These are phyloP conservation scores for Zelonia costaricensis DNA, from an alignment of 208 protist genomes.

Conservation along the genomic window DNA sequence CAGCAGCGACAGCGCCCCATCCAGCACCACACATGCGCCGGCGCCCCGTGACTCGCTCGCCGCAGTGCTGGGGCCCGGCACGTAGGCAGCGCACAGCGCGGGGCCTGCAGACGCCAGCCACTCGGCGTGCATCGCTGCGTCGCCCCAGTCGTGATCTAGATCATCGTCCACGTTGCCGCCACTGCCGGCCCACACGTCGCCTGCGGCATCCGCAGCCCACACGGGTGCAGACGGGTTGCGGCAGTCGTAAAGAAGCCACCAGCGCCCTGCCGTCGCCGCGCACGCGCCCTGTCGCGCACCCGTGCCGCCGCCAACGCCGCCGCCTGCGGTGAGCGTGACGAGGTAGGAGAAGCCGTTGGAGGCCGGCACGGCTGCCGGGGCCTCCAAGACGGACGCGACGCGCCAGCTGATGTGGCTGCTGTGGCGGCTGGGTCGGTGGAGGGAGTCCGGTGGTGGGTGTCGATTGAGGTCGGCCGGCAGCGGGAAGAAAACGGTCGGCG, in stretches of 20 bases:
- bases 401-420: not conserved
- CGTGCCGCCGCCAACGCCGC: not conserved
- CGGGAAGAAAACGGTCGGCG: conserved; percentile 13
- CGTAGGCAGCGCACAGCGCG: conserved; percentile 12
- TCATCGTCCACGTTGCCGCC: no score
- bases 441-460: not conserved
- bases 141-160: no score
- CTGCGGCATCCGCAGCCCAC: conserved; percentile 14
- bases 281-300: no score
- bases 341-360: conserved; percentile 13
- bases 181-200: no score
- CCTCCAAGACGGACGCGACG: conserved; percentile 26
- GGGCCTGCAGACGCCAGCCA: conserved; percentile 2
- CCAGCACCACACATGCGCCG: not conserved
- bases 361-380: not conserved
- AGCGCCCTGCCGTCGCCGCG: no score
- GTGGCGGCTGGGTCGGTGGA: no score
- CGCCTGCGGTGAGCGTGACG: conserved; percentile 1
- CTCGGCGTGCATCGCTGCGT: conserved; percentile 3
- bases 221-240: conserved; percentile 18
- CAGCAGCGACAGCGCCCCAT: no score
- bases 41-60: not conserved
- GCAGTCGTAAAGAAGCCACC: conserved; percentile 27
- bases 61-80: not conserved
- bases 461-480: conserved; percentile 5